A percentile compares a stretch with the other conserved stretches of the same genome.
phyloP scores from a whole-genome alignment of 1,284 basidiomycete genomes.

The Cryptococcus sp. region DNA sequence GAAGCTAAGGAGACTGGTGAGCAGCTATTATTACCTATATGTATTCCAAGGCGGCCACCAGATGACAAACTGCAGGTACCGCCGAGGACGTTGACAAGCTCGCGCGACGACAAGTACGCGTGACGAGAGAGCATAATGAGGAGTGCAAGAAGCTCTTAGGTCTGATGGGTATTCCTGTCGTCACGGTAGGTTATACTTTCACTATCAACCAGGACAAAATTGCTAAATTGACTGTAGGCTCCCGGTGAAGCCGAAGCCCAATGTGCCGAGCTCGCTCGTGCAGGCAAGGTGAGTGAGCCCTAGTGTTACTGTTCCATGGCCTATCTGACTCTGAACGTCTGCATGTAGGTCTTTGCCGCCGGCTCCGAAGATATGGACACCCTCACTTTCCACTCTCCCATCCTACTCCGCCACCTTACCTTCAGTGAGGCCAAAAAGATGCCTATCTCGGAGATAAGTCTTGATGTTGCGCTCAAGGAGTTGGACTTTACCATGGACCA shows the following conservation, averaged over 20 bases:
- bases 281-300: slow-evolving; percentile 67
- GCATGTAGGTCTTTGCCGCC: slow-evolving; percentile 92
- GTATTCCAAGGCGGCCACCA: not conserved
- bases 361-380: slow-evolving; percentile 99
- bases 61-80: slow-evolving; percentile 56
- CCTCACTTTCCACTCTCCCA: slow-evolving; percentile 88
- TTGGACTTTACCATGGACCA: slow-evolving; percentile 88
- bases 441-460: slow-evolving; percentile 91
- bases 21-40: slow-evolving; percentile 6
- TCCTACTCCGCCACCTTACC: slow-evolving; percentile 91
- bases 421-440: slow-evolving; percentile 98
- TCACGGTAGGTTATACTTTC: slow-evolving; percentile 62
- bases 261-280: slow-evolving; percentile 92
- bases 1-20: slow-evolving; percentile 90
- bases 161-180: slow-evolving; percentile 96
- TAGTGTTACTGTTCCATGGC: too few relatives aligned
- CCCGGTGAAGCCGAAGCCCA: slow-evolving; percentile 98
- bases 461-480: slow-evolving; percentile 78
- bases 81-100: slow-evolving; percentile 89
- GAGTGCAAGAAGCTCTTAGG: slow-evolving; percentile 83
- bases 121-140: slow-evolving; percentile 93
- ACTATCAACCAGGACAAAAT: too few relatives aligned
- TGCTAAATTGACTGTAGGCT: slow-evolving; percentile 58
- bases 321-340: too few relatives aligned
- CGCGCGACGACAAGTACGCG: slow-evolving; percentile 85